These are phyloP conservation scores for Echium plantagineum DNA, from an alignment of 257 asterid genomes.

Conservation along the genomic window DNA sequence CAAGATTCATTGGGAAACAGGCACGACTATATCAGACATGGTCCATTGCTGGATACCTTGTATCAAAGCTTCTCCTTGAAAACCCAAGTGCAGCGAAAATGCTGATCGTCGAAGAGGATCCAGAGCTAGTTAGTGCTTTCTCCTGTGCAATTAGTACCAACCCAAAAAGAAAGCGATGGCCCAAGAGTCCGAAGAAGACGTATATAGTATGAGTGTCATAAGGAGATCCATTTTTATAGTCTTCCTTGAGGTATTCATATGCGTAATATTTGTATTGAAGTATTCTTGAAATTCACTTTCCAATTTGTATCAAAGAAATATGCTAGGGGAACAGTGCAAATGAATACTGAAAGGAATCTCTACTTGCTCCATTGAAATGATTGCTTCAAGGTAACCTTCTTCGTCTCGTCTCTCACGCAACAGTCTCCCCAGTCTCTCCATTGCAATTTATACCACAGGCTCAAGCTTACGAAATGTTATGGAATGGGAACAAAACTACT, in stretches of 20 bases:
- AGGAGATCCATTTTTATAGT: neutral
- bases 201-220: conserved; percentile 30
- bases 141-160: conserved; percentile 46
- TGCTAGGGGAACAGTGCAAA: no score
- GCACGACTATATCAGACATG: conserved; percentile 28
- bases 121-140: conserved; percentile 53
- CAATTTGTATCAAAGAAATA: no score
- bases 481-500: no score
- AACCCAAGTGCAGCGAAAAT: conserved; percentile 43
- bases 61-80: conserved; percentile 44
- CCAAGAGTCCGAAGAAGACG: conserved; percentile 34
- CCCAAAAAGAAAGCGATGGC: conserved; percentile 60
- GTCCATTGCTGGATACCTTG: conserved; percentile 72
- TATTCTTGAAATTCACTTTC: no score
- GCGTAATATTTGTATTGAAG: neutral
- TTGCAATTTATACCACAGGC: no score
- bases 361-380: no score
- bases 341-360: no score
- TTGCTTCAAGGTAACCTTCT: no score
- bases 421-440: no score
- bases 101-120: conserved; percentile 49
- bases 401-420: no score
- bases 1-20: conserved; percentile 52
- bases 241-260: neutral
- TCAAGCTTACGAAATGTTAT: no score